Evolutionary conservation across 441 rosid species (phyloP), one percentile per base, ranked within the genome.

Genomic region (Jatropha podagrica): DNA sequence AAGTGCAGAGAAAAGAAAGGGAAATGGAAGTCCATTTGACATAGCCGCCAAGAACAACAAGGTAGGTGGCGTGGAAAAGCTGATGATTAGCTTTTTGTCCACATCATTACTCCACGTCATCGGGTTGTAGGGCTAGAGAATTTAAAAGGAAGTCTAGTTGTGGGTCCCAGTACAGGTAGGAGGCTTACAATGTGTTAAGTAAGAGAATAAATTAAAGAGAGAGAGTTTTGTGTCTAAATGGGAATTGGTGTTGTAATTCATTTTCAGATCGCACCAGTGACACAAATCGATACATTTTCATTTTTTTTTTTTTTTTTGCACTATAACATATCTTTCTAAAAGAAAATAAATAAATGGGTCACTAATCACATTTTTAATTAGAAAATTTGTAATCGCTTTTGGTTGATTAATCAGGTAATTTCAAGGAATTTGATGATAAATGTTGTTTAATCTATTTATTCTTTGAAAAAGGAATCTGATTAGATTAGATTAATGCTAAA

Each of bases 101-200:
- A 84, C 84, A 83, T 89, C 90, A 86, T 73, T 82, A 79, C 79
- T 76, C 86, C 87, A 82, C 75, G 85, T 86, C 86, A 86, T 68
- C 76, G 20, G 38, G 15, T 68, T 62, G 41, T 32, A 68, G 37
- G 67, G 58, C 14, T 71, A 2, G 8, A 65, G 15, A 80, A 77
- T 14, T 14, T 52, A 15, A 18, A 15, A 54, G 32, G 32, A 0
- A 79, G 79, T 78, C 84, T 59, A 20, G 14, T 5, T 23, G 71
- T 69, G 78, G 87, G 80, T 32, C 85, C 86, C 74, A 18, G 18
- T 44, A 69, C 80, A 77, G 81, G 74, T 75, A 76, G 82, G 91
- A 84, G 48, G 78, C 84, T 79, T 80, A 68, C 76, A 76, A 80
- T 77, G 84, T 77, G 84, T 78, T 84, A 63, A 63, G 77, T 73